Conservation (phyloP, 139 green algal species). For the Coelastrella sp. region DNA sequence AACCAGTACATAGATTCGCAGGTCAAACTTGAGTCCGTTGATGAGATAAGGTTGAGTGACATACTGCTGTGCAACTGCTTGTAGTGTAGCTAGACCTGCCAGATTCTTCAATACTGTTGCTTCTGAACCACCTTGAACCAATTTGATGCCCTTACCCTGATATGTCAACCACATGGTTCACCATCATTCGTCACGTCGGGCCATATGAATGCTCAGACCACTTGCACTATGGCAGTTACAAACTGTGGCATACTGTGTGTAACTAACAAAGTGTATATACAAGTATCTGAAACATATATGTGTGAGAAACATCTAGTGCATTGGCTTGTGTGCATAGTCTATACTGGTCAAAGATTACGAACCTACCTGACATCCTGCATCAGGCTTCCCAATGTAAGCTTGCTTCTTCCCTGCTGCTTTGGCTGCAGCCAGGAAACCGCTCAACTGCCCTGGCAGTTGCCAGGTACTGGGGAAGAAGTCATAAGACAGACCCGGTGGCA, state of each 20-base stretch:
- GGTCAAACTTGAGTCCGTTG: conserved; percentile 83
- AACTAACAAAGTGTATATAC: no score
- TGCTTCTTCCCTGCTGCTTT: conserved; percentile 60
- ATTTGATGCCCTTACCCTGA: conserved; percentile 80
- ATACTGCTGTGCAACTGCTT: conserved; percentile 74
- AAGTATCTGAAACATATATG: no score
- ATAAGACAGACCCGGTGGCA: conserved; percentile 55
- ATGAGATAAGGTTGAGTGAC: conserved; percentile 73
- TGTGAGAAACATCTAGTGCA: no score
- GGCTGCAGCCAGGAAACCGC: conserved; percentile 65
- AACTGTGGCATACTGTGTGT: no score
- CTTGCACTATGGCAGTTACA: no score
- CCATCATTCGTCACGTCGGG: no score
- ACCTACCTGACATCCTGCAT: conserved; percentile 77
- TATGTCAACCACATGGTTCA: background rate
- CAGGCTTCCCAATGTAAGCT: conserved; percentile 89
- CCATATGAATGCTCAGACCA: no score
- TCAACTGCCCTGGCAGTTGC: conserved; percentile 71
- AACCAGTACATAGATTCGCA: no score
- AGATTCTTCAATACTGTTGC: background rate
- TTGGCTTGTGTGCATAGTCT: no score
- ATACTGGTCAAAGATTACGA: background rate
- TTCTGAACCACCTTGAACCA: conserved; percentile 67
- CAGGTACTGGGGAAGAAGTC: conserved; percentile 78
- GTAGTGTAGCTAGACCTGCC: background rate